phyloP scores from a whole-genome alignment of 179 eudicot genomes.

The Pouteria campechiana region DNA sequence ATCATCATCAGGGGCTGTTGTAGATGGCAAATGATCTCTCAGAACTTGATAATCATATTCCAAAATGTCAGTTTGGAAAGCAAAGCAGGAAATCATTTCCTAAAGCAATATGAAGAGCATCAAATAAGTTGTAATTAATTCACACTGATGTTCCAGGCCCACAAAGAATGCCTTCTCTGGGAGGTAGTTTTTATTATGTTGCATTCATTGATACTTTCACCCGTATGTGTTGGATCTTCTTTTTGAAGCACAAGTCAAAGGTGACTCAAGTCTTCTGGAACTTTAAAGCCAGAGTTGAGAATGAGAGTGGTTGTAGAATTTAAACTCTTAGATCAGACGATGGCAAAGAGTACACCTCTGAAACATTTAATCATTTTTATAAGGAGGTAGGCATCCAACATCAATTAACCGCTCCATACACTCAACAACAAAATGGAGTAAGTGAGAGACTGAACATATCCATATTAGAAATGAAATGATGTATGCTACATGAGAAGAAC shows the following conservation, averaged over 20 bases:
- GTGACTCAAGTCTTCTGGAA: neutral
- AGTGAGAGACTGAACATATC: neutral
- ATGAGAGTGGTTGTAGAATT: neutral
- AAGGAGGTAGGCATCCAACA: neutral
- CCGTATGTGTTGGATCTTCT: neutral
- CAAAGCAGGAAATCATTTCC: neutral
- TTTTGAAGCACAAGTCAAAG: neutral
- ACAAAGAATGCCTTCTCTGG: neutral
- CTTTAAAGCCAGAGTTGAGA: neutral
- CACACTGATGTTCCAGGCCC: neutral
- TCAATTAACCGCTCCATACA: slow-evolving; percentile 2
- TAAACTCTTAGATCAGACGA: neutral
- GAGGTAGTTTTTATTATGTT: neutral
- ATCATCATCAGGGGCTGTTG: too few species aligned
- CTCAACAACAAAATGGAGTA: slow-evolving; percentile 4
- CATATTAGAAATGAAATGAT: neutral
- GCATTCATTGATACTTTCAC: neutral
- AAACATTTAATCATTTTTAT: neutral
- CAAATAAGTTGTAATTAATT: neutral
- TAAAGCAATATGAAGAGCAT: neutral
- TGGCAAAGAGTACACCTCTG: neutral
- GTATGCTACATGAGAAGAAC: slow-evolving; percentile 5
- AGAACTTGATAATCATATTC: neutral
- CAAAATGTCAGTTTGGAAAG: neutral
- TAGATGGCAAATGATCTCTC: neutral